These are phyloP conservation scores for Debaryomyces subglobosus DNA, from an alignment of 1,139 yeast genomes.

Conservation along the genomic window DNA sequence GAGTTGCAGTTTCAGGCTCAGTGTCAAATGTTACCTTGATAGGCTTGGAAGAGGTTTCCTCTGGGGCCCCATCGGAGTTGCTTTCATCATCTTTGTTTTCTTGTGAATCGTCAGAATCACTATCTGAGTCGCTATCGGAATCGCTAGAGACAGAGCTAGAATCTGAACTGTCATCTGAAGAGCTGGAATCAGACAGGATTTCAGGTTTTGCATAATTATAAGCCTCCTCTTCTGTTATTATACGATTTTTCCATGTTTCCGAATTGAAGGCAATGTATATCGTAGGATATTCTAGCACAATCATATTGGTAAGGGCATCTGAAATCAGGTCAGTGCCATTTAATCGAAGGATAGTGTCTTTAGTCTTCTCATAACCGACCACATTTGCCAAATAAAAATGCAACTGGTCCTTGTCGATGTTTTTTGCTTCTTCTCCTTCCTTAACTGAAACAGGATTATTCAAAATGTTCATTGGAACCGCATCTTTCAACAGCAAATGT, in stretches of 20 bases:
- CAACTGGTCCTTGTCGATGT: slow-evolving; percentile 24
- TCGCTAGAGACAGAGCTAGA: slow-evolving; percentile 9
- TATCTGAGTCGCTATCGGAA: slow-evolving; percentile 10
- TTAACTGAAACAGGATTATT: slow-evolving; percentile 15
- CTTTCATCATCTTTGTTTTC: background rate
- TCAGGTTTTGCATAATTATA: slow-evolving; percentile 18
- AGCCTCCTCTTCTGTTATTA: slow-evolving; percentile 20
- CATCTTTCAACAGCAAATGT: slow-evolving; percentile 30
- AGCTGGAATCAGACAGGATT: slow-evolving; percentile 12
- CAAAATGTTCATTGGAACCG: slow-evolving; percentile 43
- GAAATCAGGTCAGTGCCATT: slow-evolving; percentile 30
- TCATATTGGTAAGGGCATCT: slow-evolving; percentile 53
- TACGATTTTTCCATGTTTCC: slow-evolving; percentile 17
- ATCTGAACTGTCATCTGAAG: slow-evolving; percentile 3
- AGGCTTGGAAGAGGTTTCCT: slow-evolving; percentile 9
- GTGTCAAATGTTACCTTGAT: slow-evolving; percentile 7
- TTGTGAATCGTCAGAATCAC: slow-evolving; percentile 5
- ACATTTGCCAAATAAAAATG: slow-evolving; percentile 40
- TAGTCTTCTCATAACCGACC: slow-evolving; percentile 19
- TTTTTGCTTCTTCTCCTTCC: slow-evolving; percentile 4
- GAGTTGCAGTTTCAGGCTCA: background rate
- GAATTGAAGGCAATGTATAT: slow-evolving; percentile 45
- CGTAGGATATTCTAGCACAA: slow-evolving; percentile 81
- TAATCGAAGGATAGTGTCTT: slow-evolving; percentile 27
- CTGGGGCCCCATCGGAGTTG: slow-evolving; percentile 13